Conservation (phyloP, 441 rosid species). For the Lepidium campestre region DNA sequence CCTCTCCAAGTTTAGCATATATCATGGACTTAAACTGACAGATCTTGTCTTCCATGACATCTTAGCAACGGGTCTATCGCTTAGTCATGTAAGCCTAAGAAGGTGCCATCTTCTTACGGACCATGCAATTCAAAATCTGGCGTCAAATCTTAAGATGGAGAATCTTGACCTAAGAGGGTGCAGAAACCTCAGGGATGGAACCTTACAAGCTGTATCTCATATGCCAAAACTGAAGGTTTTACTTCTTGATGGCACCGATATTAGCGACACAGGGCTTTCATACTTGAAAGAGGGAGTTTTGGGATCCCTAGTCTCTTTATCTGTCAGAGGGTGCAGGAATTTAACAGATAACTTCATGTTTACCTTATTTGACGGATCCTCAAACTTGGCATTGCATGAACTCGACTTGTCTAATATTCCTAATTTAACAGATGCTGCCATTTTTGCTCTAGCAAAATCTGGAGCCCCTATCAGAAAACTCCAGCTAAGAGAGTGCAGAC, state of each 20-base stretch:
- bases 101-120: conserved; percentile 80
- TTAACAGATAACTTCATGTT: conserved; percentile 72
- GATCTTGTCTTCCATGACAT: conserved; percentile 88
- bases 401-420: conserved; percentile 84
- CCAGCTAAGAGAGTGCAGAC: conserved; percentile 75
- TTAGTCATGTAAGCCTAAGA: conserved; percentile 78
- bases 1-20: conserved; percentile 70
- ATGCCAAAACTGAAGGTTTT: conserved; percentile 51
- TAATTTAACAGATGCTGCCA: conserved; percentile 58
- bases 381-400: conserved; percentile 54
- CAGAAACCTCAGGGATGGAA: conserved; percentile 69
- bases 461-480: conserved; percentile 66
- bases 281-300: conserved; percentile 44
- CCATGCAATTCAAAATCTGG: conserved; percentile 57
- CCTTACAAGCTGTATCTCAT: conserved; percentile 55
- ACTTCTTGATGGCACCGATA: conserved; percentile 61
- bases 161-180: conserved; percentile 78
- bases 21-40: conserved; percentile 66
- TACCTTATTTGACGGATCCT: conserved; percentile 58
- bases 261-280: conserved; percentile 59
- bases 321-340: conserved; percentile 83
- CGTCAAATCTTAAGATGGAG: conserved; percentile 45
- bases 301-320: conserved; percentile 55
- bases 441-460: conserved; percentile 55
- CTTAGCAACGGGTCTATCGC: conserved; percentile 66